Conservation (phyloP, 2,329 filamentous ascomycete genomes). For the Colletotrichum brevisporum region DNA sequence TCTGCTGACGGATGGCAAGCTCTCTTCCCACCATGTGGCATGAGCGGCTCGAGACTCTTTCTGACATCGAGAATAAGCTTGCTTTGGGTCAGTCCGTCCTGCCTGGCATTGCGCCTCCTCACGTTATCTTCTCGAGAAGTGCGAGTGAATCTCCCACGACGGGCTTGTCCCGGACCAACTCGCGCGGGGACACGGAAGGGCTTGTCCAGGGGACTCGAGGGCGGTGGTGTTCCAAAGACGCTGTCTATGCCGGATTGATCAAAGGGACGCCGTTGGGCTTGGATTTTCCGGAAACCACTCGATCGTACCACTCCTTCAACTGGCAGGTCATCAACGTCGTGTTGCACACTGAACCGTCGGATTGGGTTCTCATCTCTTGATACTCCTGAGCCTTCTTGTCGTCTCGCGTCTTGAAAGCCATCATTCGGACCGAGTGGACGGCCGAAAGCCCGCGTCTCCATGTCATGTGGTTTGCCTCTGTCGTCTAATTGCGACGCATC, state of each 20-base stretch:
- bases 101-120: neutral
- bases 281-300: neutral
- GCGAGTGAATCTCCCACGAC: neutral
- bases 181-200: conserved; percentile 18
- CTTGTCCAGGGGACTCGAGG: conserved; percentile 23
- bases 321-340: conserved; percentile 11
- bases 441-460: neutral
- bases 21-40: neutral
- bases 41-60: neutral
- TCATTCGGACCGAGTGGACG: neutral
- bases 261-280: conserved; percentile 12
- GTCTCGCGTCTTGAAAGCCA: neutral
- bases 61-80: conserved; percentile 3
- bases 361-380: conserved; percentile 28
- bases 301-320: neutral
- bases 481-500: conserved; percentile 9
- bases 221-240: conserved; percentile 25
- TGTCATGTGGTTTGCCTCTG: neutral
- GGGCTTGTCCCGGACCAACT: neutral
- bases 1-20: neutral
- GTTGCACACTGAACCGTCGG: neutral
- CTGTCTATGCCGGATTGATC: neutral
- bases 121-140: neutral
- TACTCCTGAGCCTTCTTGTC: conserved; percentile 13
- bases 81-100: conserved; percentile 11